Base-by-base conservation (phyloP, 2,329 filamentous ascomycete species). In the Septoria linicola region DNA sequence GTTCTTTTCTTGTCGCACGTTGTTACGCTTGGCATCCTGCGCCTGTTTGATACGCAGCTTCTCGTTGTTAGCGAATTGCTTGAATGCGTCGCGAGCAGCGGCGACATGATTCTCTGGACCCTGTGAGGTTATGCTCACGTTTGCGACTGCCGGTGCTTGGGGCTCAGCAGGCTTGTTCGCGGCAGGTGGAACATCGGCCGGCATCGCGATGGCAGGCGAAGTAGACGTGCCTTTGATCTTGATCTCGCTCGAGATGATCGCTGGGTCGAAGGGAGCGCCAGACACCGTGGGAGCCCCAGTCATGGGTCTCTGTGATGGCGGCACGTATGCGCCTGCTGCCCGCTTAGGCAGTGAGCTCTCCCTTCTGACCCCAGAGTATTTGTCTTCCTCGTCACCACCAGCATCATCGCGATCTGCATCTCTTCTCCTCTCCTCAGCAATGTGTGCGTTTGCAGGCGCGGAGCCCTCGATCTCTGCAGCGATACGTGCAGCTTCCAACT, bases 351-450 rank as follows among this genome's bases (percentile, higher is more conserved):
- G 76, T n/a, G 86, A 80, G 4, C 85, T 81, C 16, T 76, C 73
- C 58, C 92, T 84, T 56, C 85, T 85, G 49, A 99, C 93, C 67
- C 92, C 92, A 66, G 91, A 96, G 73, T 97, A 97, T 83, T 93
- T 96, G 67, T 95, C 91, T 73, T 99, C 93, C 71, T 99, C 93
- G 59, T 96, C 89, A 21, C 80, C 71, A 11, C 82, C 85, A 51
- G 80, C 83, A 44, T 84, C 83, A 45, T 86, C 80, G 32, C 81
- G 79, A 8, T 78, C 75, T 10, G 79, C 80, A n/a, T 82, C 76
- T 45, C 89, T 80, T 65, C 91, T 85, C 19, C 67, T 52, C 74
- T 99, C 93, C 71, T 97, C 93, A 3, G 88, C 88, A 51, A 96
- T 81, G 66, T 99, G 93, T 3, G 85, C 75, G 48, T 93, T 96